Evolutionary conservation across 257 asterid species (phyloP).

Genomic region (Gentiana straminea): DNA sequence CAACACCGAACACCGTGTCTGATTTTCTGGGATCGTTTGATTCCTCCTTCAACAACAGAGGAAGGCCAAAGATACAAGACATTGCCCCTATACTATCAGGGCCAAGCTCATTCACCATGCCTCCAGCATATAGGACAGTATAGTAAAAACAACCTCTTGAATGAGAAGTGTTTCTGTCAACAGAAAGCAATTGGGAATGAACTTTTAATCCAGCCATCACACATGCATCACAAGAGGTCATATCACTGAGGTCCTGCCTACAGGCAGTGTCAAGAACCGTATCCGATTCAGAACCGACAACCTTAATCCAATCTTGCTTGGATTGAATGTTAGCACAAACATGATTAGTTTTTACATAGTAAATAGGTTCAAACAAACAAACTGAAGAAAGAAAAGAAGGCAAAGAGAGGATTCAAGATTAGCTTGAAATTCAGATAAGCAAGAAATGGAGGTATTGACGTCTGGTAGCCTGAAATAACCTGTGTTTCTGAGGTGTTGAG

Average conservation of each 20-base stretch:
- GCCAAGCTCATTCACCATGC: slow-evolving; percentile 36
- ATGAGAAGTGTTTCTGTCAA: slow-evolving; percentile 33
- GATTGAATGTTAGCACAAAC: slow-evolving; percentile 39
- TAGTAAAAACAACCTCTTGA: slow-evolving; percentile 39
- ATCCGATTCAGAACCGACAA: slow-evolving; percentile 18
- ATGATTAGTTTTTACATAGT: slow-evolving; percentile 34
- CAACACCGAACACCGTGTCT: slow-evolving; percentile 17
- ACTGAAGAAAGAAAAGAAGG: slow-evolving; percentile 20
- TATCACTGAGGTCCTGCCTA: slow-evolving; percentile 20
- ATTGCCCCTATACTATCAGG: slow-evolving; percentile 39
- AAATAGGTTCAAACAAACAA: slow-evolving; percentile 29
- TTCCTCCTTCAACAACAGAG: slow-evolving; percentile 13
- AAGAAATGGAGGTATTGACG: slow-evolving; percentile 32
- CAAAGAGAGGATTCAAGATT: slow-evolving; percentile 29
- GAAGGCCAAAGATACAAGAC: slow-evolving; percentile 50
- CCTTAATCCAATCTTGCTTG: slow-evolving; percentile 28
- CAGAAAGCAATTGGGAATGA: slow-evolving; percentile 25
- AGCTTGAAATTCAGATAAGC: slow-evolving; percentile 40
- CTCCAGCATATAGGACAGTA: slow-evolving; percentile 52
- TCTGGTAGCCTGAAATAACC: slow-evolving; percentile 36
- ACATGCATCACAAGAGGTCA: slow-evolving; percentile 39
- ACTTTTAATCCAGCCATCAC: slow-evolving; percentile 43
- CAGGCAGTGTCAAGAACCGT: slow-evolving; percentile 35
- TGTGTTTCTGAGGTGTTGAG: slow-evolving; percentile 34
- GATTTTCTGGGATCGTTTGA: slow-evolving; percentile 3